A percentile compares a stretch with the other conserved stretches of the same genome.
phyloP scores from a whole-genome alignment of 345 rosid genomes.

The Populus alba region DNA sequence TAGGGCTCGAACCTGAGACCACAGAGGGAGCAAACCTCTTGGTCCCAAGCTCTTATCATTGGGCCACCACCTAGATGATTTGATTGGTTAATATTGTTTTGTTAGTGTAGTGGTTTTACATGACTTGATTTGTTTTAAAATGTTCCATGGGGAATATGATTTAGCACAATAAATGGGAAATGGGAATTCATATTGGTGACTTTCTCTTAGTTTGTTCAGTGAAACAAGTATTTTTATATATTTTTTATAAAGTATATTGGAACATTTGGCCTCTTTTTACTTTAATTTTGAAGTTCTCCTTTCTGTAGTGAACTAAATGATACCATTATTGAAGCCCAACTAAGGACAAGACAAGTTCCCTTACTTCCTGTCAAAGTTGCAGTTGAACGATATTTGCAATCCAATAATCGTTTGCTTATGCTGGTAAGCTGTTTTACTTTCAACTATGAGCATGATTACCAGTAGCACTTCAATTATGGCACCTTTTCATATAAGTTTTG shows the following conservation, averaged over 20 bases:
- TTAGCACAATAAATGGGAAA: neutral
- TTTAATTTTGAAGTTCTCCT: neutral
- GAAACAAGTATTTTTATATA: neutral
- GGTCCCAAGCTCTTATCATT: too few relatives aligned
- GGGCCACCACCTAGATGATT: too few relatives aligned
- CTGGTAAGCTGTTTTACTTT: constrained; percentile 30
- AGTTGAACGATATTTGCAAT: constrained; percentile 31
- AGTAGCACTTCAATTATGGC: neutral
- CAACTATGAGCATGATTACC: neutral
- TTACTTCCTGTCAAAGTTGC: constrained; percentile 43
- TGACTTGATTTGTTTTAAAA: neutral
- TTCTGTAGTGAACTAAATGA: constrained; percentile 55
- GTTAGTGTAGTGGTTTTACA: neutral
- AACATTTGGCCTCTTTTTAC: constrained; percentile 1
- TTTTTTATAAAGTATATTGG: too few relatives aligned
- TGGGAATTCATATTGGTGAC: neutral
- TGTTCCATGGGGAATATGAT: neutral
- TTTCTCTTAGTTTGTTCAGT: neutral
- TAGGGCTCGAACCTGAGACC: too few relatives aligned
- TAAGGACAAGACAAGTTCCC: constrained; percentile 53
- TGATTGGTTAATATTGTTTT: neutral
- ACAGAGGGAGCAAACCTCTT: too few relatives aligned
- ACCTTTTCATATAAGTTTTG: neutral
- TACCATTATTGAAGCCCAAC: constrained; percentile 55
- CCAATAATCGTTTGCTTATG: constrained; percentile 49